These are phyloP conservation scores for Calonectria naviculata DNA, from an alignment of 2,329 filamentous ascomycete species.

Conservation along the genomic window DNA sequence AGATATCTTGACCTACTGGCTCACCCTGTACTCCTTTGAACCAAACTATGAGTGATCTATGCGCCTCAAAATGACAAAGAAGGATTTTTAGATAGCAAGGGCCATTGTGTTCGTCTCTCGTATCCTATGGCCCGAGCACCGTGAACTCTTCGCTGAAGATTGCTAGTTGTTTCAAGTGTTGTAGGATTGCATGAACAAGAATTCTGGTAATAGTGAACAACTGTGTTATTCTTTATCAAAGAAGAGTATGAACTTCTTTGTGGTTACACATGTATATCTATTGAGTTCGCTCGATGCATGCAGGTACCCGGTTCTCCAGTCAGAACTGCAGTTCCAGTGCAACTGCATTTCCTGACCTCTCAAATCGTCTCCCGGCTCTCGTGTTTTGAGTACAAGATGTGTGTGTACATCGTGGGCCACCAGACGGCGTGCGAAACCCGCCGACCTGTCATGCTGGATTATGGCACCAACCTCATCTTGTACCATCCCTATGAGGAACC, in stretches of 20 bases:
- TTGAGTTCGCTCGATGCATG: not conserved
- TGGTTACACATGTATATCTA: not conserved
- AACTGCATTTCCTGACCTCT: not conserved
- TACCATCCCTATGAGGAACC: constrained; percentile 13
- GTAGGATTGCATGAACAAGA: not conserved
- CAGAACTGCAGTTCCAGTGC: not conserved
- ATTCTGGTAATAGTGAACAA: not conserved
- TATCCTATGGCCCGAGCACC: too few species aligned
- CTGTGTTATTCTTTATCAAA: not conserved
- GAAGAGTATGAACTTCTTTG: not conserved
- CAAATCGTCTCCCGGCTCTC: not conserved
- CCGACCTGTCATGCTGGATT: not conserved
- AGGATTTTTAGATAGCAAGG: too few species aligned
- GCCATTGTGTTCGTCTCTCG: too few species aligned
- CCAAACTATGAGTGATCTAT: too few species aligned
- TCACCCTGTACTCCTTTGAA: too few species aligned
- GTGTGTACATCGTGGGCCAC: not conserved
- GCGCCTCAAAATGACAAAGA: too few species aligned
- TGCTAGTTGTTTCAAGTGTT: too few species aligned
- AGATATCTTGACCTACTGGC: too few species aligned
- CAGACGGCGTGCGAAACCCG: constrained; percentile 7
- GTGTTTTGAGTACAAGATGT: not conserved
- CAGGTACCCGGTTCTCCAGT: not conserved
- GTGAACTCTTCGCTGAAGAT: too few species aligned
- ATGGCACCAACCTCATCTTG: not conserved